Percentiles rank a stretch among this genome's conserved stretches.
Conservation (phyloP, 192 early-diverging fungal genomes). For the Funneliformis mosseae region DNA sequence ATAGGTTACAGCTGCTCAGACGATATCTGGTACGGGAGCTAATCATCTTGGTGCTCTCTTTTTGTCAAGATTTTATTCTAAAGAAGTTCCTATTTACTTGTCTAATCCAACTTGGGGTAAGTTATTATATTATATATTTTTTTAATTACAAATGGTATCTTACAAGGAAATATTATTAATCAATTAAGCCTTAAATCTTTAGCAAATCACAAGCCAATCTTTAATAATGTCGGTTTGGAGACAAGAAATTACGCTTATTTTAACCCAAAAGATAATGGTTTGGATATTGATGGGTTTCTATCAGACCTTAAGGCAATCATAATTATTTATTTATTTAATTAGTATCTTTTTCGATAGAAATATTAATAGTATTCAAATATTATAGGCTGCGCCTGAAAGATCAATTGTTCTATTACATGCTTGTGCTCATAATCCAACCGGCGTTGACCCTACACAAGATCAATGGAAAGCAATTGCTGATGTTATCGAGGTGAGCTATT, state of each 20-base stretch:
- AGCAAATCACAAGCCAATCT: constrained; percentile 91
- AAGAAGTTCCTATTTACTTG: constrained; percentile 72
- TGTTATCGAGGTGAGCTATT: constrained; percentile 60
- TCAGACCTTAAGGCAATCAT: constrained; percentile 52
- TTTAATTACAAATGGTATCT: too few relatives aligned
- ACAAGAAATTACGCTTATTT: constrained; percentile 91
- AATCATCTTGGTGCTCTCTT: constrained; percentile 84
- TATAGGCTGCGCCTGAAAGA: constrained; percentile 65
- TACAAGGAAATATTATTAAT: too few relatives aligned
- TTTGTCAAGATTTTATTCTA: constrained; percentile 69
- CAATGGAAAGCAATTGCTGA: constrained; percentile 94
- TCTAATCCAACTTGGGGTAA: constrained; percentile 97
- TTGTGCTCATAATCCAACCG: constrained; percentile 99
- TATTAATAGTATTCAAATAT: neutral
- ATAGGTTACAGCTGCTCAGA: constrained; percentile 69
- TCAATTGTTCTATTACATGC: constrained; percentile 93
- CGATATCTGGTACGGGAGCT: constrained; percentile 96
- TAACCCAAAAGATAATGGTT: constrained; percentile 72
- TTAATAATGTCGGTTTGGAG: constrained; percentile 81
- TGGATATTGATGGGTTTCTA: constrained; percentile 83
- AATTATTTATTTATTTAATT: neutral
- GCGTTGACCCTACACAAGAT: constrained; percentile 92
- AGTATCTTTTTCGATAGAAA: neutral
- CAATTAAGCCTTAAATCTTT: constrained; percentile 7
- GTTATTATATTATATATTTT: constrained; percentile 22